Conservation (phyloP, 345 rosid genomes). For the Rubroshorea leprosula region DNA sequence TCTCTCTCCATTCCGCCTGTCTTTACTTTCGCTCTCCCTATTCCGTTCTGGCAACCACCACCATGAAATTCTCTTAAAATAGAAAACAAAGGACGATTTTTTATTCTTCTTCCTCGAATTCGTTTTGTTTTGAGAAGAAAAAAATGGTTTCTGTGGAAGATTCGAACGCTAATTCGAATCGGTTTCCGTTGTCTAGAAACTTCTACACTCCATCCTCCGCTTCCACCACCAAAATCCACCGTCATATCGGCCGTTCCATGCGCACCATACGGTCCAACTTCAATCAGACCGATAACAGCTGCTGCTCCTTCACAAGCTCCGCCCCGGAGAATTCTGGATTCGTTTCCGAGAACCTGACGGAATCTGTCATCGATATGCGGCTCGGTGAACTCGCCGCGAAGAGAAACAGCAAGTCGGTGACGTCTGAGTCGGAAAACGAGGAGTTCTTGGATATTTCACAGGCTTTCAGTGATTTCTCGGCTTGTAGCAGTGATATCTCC, state of each 20-base stretch:
- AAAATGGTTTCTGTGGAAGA: constrained; percentile 74
- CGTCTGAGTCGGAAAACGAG: constrained; percentile 36
- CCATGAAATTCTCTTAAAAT: neutral
- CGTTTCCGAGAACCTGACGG: constrained; percentile 69
- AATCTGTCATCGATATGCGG: constrained; percentile 79
- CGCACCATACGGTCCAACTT: constrained; percentile 71
- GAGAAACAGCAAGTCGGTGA: constrained; percentile 25
- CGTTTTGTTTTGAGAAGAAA: too few relatives aligned
- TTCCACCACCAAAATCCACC: constrained; percentile 41
- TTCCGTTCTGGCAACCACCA: too few relatives aligned
- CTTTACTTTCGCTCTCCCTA: too few relatives aligned
- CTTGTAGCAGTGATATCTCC: constrained; percentile 84
- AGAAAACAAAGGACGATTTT: neutral
- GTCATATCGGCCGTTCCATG: constrained; percentile 80
- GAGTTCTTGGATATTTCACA: constrained; percentile 72
- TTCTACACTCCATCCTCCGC: constrained; percentile 29
- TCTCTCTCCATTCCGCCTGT: too few relatives aligned
- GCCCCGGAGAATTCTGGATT: constrained; percentile 36
- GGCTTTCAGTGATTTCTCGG: constrained; percentile 80
- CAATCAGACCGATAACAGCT: constrained; percentile 34
- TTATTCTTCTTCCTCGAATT: too few relatives aligned
- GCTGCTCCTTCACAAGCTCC: constrained; percentile 40
- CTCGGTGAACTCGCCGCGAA: constrained; percentile 74
- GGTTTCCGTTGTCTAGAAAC: constrained; percentile 48
- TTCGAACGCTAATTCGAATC: constrained; percentile 48